Conservation (phyloP, 1,284 basidiomycete genomes). For the Crocinoboletus sp. region DNA sequence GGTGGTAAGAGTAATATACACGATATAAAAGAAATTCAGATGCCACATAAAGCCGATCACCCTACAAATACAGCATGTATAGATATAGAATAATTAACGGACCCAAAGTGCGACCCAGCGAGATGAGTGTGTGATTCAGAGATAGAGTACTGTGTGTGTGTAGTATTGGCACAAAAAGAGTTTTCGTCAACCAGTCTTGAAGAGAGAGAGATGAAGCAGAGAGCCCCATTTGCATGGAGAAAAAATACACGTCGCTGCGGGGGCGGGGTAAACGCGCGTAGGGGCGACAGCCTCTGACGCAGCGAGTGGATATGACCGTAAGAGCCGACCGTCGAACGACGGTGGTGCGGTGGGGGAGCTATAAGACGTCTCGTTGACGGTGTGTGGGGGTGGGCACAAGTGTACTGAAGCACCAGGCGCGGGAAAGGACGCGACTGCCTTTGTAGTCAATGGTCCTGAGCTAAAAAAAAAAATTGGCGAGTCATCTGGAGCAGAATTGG, state of each 20-base stretch:
- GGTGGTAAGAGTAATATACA: neutral
- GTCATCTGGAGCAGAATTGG: too few species aligned
- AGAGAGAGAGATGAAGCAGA: too few species aligned
- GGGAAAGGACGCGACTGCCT: neutral
- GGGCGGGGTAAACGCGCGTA: neutral
- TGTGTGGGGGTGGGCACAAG: neutral
- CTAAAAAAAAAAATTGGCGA: neutral
- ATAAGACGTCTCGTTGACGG: neutral
- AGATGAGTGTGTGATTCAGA: too few species aligned
- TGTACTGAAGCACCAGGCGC: neutral
- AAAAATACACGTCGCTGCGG: neutral
- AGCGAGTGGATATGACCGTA: neutral
- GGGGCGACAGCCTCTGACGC: neutral
- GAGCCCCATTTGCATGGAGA: too few species aligned
- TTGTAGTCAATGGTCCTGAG: neutral
- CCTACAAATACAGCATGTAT: too few species aligned
- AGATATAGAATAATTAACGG: constrained; percentile 1
- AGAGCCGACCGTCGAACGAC: neutral
- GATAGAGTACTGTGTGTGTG: too few species aligned
- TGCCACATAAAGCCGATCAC: too few species aligned
- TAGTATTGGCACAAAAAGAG: too few species aligned
- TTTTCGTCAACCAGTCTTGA: too few species aligned
- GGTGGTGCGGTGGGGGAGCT: neutral
- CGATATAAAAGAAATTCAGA: too few species aligned
- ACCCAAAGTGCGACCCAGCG: too few species aligned